Evolutionary conservation across 257 asterid species (phyloP).

Genomic region (Capsicum pubescens): DNA sequence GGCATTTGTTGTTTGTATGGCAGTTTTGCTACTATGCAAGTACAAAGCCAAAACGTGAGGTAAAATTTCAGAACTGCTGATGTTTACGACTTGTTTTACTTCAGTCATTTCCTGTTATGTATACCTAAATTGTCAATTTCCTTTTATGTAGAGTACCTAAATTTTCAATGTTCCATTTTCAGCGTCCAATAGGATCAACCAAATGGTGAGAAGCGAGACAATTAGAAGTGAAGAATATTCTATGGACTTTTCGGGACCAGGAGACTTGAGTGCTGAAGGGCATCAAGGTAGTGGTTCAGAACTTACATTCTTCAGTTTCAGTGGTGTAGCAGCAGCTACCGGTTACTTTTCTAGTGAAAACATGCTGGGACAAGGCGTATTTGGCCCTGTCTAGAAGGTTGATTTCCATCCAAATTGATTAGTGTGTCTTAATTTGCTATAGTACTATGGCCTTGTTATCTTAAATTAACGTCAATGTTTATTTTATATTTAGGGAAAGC

Average conservation of each 20-base stretch:
- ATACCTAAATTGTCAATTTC: not conserved
- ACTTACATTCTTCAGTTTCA: constrained; percentile 57
- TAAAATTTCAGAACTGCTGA: constrained; percentile 30
- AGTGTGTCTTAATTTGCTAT: not conserved
- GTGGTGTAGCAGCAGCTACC: constrained; percentile 66
- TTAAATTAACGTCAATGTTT: not conserved
- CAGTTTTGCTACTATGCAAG: constrained; percentile 51
- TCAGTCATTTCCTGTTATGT: not conserved
- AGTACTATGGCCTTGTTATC: not conserved
- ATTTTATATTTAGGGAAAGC: constrained; percentile 54
- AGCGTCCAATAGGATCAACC: constrained; percentile 42
- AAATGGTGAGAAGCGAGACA: constrained; percentile 35
- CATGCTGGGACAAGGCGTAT: constrained; percentile 92
- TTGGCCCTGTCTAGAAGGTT: constrained; percentile 87
- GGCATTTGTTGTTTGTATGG: constrained; percentile 41
- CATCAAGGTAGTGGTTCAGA: constrained; percentile 62
- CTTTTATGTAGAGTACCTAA: not conserved
- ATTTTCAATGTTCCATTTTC: not conserved
- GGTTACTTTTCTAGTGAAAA: constrained; percentile 59
- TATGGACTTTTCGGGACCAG: constrained; percentile 47
- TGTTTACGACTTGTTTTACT: not conserved
- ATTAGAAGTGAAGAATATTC: constrained; percentile 46
- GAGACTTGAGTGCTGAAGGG: constrained; percentile 50
- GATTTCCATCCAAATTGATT: not conserved
- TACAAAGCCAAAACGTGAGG: constrained; percentile 43